Conservation (phyloP, 2,329 filamentous ascomycete species). For the Colletotrichum magnum region DNA sequence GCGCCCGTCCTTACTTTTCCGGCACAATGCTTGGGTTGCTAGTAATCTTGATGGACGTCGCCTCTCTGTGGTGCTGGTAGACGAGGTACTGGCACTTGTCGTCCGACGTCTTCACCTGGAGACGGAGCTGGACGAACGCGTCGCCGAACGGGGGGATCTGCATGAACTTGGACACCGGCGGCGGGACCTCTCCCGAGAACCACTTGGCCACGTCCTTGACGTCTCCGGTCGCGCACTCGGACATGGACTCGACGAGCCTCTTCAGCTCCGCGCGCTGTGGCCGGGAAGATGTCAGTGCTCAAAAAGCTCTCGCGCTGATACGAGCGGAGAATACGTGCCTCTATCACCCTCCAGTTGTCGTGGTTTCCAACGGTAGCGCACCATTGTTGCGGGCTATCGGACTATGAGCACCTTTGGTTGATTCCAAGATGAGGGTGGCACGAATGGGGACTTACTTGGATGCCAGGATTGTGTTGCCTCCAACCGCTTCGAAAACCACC, state of each 20-base stretch:
- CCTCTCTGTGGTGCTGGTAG: not conserved
- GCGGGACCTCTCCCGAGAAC: constrained; percentile 1
- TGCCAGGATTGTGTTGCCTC: constrained; percentile 30
- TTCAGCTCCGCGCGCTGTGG: constrained; percentile 8
- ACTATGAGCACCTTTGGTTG: not conserved
- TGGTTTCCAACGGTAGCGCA: constrained; percentile 10
- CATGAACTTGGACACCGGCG: not conserved
- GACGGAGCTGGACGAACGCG: constrained; percentile 9
- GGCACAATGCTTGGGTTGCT: not conserved
- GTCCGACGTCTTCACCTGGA: constrained; percentile 5
- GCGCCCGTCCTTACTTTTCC: not conserved
- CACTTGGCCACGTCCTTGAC: not conserved
- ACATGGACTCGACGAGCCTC: constrained; percentile 15
- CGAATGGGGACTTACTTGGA: not conserved
- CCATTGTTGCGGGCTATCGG: constrained; percentile 11
- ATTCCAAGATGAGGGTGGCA: too few species aligned
- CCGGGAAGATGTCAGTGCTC: not conserved
- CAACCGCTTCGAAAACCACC: constrained; percentile 27
- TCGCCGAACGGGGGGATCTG: constrained; percentile 6
- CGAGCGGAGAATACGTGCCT: not conserved
- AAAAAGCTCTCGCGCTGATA: not conserved
- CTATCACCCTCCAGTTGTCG: constrained; percentile 29
- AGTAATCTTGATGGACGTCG: not conserved
- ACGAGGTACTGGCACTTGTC: constrained; percentile 19
- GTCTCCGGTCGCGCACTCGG: not conserved